Conservation (phyloP, 257 asterid genomes). For the Salvia rosmarinus region DNA sequence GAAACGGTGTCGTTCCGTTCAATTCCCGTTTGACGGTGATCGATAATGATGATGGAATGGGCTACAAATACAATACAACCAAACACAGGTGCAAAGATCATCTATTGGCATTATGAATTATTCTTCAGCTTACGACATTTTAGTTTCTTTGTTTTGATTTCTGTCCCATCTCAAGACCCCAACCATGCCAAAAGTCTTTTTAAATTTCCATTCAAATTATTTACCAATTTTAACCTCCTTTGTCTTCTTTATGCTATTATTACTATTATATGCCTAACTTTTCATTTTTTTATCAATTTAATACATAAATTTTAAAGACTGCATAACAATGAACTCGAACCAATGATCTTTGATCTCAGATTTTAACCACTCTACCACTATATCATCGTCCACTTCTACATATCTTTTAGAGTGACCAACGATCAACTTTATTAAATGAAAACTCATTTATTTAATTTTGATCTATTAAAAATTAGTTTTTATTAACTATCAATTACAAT, state of each 20-base stretch:
- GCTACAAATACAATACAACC: neutral
- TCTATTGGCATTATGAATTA: neutral
- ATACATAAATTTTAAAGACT: too few species aligned
- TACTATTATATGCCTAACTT: too few species aligned
- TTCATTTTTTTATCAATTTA: too few species aligned
- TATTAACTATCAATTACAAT: too few species aligned
- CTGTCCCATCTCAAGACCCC: neutral
- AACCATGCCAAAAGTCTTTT: neutral
- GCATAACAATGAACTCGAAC: too few species aligned
- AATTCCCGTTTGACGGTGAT: neutral
- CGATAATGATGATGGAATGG: slow-evolving; percentile 1
- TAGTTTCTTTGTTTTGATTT: neutral
- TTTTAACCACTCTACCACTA: too few species aligned
- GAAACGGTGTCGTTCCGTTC: neutral
- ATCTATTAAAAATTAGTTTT: too few species aligned
- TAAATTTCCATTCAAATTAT: neutral
- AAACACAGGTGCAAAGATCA: neutral
- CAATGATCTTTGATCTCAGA: too few species aligned
- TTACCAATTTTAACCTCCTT: neutral
- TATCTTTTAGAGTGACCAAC: too few species aligned
- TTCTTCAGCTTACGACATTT: neutral
- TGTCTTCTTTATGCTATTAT: neutral
- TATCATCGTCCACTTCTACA: too few species aligned
- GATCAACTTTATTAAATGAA: too few species aligned
- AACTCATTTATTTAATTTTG: too few species aligned